A percentile compares a stretch with the other conserved stretches of the same genome.
Evolutionary conservation across 345 rosid species (phyloP).

Genomic region (Cochlearia excelsa): DNA sequence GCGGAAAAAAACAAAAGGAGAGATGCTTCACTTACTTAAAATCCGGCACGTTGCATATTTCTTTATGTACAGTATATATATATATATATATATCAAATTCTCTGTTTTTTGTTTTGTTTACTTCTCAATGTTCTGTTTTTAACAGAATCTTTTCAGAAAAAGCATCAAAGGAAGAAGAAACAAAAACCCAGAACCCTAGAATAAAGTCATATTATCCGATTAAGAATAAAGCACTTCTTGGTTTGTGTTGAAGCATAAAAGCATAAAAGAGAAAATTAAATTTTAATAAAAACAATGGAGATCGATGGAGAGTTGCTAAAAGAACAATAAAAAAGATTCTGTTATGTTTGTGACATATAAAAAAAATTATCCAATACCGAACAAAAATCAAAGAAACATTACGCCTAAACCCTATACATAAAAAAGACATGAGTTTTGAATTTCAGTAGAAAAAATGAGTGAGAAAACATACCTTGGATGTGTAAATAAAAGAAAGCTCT

Average conservation of each 20-base stretch:
- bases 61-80: conserved; percentile 5
- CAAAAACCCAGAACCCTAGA: conserved; percentile 41
- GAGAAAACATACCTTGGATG: conserved; percentile 23
- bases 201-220: conserved; percentile 30
- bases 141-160: conserved; percentile 34
- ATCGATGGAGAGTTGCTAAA: conserved; percentile 17
- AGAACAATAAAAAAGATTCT: conserved; percentile 1
- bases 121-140: background rate
- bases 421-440: background rate
- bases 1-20: background rate
- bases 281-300: background rate
- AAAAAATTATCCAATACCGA: conserved; percentile 11
- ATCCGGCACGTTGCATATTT: conserved; percentile 27
- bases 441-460: background rate
- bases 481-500: conserved; percentile 17
- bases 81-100: background rate
- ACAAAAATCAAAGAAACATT: background rate
- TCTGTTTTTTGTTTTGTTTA: background rate
- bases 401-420: conserved; percentile 1
- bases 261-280: background rate
- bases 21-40: conserved; percentile 25
- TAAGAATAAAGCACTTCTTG: conserved; percentile 34
- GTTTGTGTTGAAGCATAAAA: conserved; percentile 29
- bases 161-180: conserved; percentile 39
- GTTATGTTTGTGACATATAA: conserved; percentile 3